Conservation (phyloP, 139 green algal species). For the Micromonas commoda region DNA sequence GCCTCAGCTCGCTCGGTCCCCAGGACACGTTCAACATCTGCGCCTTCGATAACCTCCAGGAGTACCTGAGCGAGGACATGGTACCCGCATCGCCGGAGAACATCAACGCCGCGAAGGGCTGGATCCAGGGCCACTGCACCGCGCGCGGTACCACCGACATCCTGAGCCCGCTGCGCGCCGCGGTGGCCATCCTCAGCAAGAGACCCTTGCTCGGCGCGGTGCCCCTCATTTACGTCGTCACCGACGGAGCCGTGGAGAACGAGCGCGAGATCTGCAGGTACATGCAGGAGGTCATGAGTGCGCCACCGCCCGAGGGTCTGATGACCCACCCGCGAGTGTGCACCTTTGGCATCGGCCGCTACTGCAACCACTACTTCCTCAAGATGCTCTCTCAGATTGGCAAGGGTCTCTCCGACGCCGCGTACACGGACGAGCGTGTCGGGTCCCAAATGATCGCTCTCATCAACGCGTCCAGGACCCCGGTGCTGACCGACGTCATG, state of each 20-base stretch:
- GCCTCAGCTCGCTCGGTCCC: slow-evolving; percentile 35
- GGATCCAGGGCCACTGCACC: slow-evolving; percentile 36
- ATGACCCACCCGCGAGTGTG: slow-evolving; percentile 38
- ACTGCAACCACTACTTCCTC: slow-evolving; percentile 67
- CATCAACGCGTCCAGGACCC: slow-evolving; percentile 31
- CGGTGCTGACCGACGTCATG: slow-evolving; percentile 31
- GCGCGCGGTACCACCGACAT: slow-evolving; percentile 55
- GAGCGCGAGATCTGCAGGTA: slow-evolving; percentile 51
- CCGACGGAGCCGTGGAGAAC: slow-evolving; percentile 49
- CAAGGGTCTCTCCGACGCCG: slow-evolving; percentile 48
- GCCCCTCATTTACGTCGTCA: slow-evolving; percentile 61
- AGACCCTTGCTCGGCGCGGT: slow-evolving; percentile 22
- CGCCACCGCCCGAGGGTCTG: neutral
- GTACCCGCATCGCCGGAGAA: slow-evolving; percentile 27
- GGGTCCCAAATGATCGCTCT: slow-evolving; percentile 50
- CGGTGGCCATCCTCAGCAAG: slow-evolving; percentile 20
- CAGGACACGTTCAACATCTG: slow-evolving; percentile 49
- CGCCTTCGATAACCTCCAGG: slow-evolving; percentile 56
- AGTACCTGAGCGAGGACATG: slow-evolving; percentile 26
- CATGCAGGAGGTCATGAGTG: neutral
- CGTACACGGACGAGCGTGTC: slow-evolving; percentile 44
- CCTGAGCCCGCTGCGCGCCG: slow-evolving; percentile 39
- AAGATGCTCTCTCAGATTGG: slow-evolving; percentile 38
- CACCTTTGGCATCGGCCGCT: slow-evolving; percentile 54
- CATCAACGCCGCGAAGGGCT: slow-evolving; percentile 30